These are phyloP conservation scores for Thamnidium elegans DNA, from an alignment of 192 early-diverging fungal genomes.

Conservation along the genomic window DNA sequence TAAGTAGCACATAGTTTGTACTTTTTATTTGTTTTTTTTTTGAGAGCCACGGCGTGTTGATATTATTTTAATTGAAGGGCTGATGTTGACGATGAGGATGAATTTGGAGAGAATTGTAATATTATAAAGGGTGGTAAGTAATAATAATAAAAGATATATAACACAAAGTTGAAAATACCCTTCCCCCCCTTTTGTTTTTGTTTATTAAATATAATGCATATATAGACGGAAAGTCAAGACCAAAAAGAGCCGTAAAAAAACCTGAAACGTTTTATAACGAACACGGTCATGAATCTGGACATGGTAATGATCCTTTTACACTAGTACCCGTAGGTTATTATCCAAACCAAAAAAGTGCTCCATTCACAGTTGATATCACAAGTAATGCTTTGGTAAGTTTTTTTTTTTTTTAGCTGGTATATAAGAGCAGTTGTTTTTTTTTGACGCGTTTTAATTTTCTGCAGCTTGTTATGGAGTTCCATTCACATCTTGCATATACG, in stretches of 20 bases:
- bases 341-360: conserved; percentile 40
- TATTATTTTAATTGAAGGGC: not conserved
- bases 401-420: too few relatives aligned
- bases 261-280: conserved; percentile 20
- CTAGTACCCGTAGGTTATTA: conserved; percentile 51
- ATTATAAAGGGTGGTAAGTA: not conserved
- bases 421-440: too few relatives aligned
- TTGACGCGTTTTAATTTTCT: not conserved
- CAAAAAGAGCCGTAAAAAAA: conserved; percentile 24
- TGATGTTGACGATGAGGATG: not conserved
- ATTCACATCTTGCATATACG: conserved; percentile 86
- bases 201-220: not conserved
- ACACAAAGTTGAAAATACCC: not conserved
- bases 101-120: not conserved
- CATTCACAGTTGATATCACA: conserved; percentile 49
- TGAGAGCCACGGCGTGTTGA: not conserved
- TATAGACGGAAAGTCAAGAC: conserved; percentile 7
- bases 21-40: not conserved
- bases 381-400: conserved; percentile 52
- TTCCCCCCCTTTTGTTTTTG: not conserved
- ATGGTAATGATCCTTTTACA: conserved; percentile 55
- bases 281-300: conserved; percentile 17
- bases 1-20: not conserved
- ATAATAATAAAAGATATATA: not conserved
- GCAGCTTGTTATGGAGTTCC: conserved; percentile 89